Conservation (phyloP, 371 early-diverging fungal species). For the Circinella minor region DNA sequence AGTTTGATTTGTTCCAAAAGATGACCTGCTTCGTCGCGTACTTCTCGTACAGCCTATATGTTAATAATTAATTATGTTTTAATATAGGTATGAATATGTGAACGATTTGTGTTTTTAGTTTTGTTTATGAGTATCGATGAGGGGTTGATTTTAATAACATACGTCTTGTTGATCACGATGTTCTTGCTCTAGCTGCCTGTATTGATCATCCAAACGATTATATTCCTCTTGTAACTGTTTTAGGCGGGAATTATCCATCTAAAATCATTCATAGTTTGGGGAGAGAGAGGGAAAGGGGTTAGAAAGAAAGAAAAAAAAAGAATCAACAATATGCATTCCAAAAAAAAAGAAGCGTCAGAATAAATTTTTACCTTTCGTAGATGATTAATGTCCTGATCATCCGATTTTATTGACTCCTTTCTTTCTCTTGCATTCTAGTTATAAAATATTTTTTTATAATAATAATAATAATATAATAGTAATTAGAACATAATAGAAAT, state of each 20-base stretch:
- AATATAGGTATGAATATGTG: background rate
- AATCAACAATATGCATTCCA: background rate
- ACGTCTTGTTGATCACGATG: conserved; percentile 78
- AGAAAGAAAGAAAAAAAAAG: background rate
- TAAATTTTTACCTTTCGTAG: conserved; percentile 11
- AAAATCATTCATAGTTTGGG: background rate
- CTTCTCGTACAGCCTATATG: conserved; percentile 69
- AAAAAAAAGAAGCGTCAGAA: background rate
- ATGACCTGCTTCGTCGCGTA: conserved; percentile 74
- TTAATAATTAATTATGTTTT: background rate
- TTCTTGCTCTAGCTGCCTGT: conserved; percentile 67
- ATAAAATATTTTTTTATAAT: background rate
- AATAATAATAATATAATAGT: background rate
- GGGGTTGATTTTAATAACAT: conserved; percentile 1
- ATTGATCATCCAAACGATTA: conserved; percentile 49
- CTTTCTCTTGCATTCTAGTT: conserved; percentile 17
- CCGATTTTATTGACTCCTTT: conserved; percentile 14
- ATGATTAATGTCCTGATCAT: conserved; percentile 8
- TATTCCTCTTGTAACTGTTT: conserved; percentile 45
- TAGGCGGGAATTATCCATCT: conserved; percentile 23
- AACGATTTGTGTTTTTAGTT: background rate
- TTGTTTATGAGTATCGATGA: background rate
- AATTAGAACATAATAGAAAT: too few relatives aligned
- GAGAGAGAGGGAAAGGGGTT: too few relatives aligned
- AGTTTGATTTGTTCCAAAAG: conserved; percentile 74